Conservation (phyloP, 2,329 filamentous ascomycete species). For the Botryotinia globosa region DNA sequence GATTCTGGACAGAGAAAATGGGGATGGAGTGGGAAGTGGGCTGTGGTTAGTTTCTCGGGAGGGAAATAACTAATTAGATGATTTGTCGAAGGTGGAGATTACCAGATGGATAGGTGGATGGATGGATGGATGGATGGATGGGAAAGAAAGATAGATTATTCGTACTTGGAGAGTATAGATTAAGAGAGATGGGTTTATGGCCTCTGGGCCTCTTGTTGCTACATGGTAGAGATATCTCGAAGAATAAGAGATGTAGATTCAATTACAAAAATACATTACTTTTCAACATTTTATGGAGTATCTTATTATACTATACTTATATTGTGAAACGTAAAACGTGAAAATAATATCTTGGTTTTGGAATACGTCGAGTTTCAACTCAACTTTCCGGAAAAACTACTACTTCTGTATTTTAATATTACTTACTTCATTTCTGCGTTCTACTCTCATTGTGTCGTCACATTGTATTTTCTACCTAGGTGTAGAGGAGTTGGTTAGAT, state of each 20-base stretch:
- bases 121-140: neutral
- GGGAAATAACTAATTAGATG: conserved; percentile 49
- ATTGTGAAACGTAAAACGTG: neutral
- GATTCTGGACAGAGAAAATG: conserved; percentile 68
- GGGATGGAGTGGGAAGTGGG: conserved; percentile 97
- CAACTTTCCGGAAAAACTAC: neutral
- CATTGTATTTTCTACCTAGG: neutral
- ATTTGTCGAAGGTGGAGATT: neutral
- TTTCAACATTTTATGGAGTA: neutral
- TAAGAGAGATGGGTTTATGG: neutral
- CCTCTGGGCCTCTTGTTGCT: neutral
- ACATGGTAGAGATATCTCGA: neutral
- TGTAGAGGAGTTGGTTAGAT: too few species aligned
- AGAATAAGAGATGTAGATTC: neutral
- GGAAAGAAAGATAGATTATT: neutral
- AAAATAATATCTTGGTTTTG: neutral
- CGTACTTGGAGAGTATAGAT: neutral
- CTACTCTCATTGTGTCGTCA: neutral
- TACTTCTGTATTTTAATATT: neutral
- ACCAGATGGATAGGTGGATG: neutral
- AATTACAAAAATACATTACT: neutral
- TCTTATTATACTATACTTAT: neutral
- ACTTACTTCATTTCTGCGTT: too few species aligned
- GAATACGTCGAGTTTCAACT: neutral
- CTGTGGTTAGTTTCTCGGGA: conserved; percentile 81